Percentiles rank a stretch among this genome's conserved stretches.
Conservation (phyloP, 495 filamentous ascomycete species). For the Penicillium lagena region DNA sequence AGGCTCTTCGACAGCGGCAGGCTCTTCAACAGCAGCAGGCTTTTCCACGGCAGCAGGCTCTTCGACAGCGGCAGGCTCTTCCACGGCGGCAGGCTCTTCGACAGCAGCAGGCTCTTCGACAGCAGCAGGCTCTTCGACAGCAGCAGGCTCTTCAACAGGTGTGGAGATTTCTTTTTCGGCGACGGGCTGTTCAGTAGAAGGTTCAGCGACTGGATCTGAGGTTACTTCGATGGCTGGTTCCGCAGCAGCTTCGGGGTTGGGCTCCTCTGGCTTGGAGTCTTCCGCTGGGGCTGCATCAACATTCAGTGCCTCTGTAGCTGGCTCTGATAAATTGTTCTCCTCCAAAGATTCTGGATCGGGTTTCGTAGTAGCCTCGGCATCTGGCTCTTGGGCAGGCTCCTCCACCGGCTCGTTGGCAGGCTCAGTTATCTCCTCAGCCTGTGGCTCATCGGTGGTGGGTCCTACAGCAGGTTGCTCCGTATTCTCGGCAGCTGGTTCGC, state of each 20-base stretch:
- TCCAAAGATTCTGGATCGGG: constrained; percentile 1
- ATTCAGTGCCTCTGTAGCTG: not conserved
- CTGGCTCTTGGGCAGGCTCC: constrained; percentile 3
- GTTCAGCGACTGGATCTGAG: constrained; percentile 4
- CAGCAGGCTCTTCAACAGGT: constrained; percentile 1
- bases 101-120: too few relatives aligned
- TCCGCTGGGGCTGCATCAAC: constrained; percentile 2
- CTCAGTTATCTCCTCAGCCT: not conserved
- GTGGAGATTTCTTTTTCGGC: constrained; percentile 1
- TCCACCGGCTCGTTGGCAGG: constrained; percentile 1
- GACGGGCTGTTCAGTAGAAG: constrained; percentile 1
- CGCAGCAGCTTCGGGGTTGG: constrained; percentile 1
- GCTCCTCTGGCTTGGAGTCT: constrained; percentile 2
- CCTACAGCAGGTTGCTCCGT: constrained; percentile 6
- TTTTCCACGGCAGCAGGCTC: not conserved
- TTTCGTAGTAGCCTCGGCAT: constrained; percentile 1
- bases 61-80: not conserved
- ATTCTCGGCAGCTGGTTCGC: constrained; percentile 4
- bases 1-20: not conserved
- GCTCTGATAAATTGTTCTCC: constrained; percentile 3
- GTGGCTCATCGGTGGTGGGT: constrained; percentile 2
- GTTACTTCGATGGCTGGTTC: constrained; percentile 3
- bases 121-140: not conserved
- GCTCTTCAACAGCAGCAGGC: constrained; percentile 1
- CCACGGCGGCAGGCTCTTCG: too few relatives aligned